phyloP scores from a whole-genome alignment of 2,329 filamentous ascomycete genomes.

The Lasiodiplodia sp. region DNA sequence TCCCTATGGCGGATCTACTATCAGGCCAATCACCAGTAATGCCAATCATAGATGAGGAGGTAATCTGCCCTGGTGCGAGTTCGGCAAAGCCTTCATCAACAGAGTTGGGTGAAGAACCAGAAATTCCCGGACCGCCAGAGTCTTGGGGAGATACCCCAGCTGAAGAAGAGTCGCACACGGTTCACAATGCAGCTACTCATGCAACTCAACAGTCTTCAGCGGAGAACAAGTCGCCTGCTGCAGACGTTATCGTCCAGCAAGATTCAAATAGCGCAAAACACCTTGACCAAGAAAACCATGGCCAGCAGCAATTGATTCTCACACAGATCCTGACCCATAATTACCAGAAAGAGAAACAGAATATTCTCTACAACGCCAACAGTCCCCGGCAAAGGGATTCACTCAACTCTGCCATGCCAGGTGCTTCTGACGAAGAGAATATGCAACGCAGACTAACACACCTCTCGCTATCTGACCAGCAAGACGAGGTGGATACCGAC shows the following conservation, averaged over 20 bases:
- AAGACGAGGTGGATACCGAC: neutral
- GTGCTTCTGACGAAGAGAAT: neutral
- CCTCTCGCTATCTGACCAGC: slow-evolving; percentile 1
- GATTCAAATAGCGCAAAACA: neutral
- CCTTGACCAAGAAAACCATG: neutral
- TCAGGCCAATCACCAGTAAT: neutral
- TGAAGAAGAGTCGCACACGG: neutral
- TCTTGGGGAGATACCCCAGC: neutral
- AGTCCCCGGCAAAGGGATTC: neutral
- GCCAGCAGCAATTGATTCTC: neutral
- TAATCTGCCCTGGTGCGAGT: neutral
- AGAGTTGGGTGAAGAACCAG: neutral
- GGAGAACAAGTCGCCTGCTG: neutral
- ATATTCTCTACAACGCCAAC: no score
- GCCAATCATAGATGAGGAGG: slow-evolving; percentile 6
- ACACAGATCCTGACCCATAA: neutral
- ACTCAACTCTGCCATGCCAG: neutral
- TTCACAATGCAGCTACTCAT: neutral
- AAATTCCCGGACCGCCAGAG: slow-evolving; percentile 2
- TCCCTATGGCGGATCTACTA: neutral
- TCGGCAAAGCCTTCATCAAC: neutral
- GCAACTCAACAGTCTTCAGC: neutral
- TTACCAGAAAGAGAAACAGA: neutral
- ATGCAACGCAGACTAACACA: neutral
- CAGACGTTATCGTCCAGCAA: neutral